These are phyloP conservation scores for Sugiyamaella smithiae DNA, from an alignment of 805 yeast genomes.

Conservation along the genomic window DNA sequence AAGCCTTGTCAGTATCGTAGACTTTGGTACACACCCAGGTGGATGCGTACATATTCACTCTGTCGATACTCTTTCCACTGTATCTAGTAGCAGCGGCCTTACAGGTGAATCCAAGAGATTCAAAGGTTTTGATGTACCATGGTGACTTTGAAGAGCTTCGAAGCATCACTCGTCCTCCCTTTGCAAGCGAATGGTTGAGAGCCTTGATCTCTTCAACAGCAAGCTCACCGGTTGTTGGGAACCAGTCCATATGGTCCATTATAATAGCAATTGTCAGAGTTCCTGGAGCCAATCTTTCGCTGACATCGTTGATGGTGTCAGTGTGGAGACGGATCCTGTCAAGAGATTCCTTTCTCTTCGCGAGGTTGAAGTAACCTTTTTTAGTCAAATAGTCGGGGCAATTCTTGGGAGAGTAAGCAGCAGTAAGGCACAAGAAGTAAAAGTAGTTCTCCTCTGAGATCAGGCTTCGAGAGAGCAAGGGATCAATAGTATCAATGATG, in stretches of 20 bases:
- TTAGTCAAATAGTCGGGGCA: conserved; percentile 75
- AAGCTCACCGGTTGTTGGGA: conserved; percentile 53
- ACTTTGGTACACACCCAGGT: conserved; percentile 79
- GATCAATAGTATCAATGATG: conserved; percentile 75
- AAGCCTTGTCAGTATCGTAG: conserved; percentile 12
- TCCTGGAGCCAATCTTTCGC: conserved; percentile 57
- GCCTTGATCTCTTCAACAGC: conserved; percentile 67
- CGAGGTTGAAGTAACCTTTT: conserved; percentile 52
- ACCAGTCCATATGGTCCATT: conserved; percentile 95
- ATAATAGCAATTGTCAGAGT: conserved; percentile 74
- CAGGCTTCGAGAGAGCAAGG: conserved; percentile 60
- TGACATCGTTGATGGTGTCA: conserved; percentile 72
- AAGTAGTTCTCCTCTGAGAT: conserved; percentile 73
- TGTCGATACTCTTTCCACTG: conserved; percentile 64
- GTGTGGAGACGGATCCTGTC: conserved; percentile 76
- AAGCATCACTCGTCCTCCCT: conserved; percentile 70
- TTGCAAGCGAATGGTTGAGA: conserved; percentile 56
- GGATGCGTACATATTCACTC: conserved; percentile 85
- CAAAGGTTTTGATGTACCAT: conserved; percentile 73
- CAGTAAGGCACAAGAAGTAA: conserved; percentile 66
- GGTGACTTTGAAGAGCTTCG: conserved; percentile 73
- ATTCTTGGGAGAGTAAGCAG: conserved; percentile 56
- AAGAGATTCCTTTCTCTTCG: conserved; percentile 49
- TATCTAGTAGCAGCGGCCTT: conserved; percentile 66
- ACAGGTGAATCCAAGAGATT: conserved; percentile 63